Evolutionary conservation across 2,329 filamentous ascomycete genomes (phyloP).

Genomic region (Exophiala sp.): DNA sequence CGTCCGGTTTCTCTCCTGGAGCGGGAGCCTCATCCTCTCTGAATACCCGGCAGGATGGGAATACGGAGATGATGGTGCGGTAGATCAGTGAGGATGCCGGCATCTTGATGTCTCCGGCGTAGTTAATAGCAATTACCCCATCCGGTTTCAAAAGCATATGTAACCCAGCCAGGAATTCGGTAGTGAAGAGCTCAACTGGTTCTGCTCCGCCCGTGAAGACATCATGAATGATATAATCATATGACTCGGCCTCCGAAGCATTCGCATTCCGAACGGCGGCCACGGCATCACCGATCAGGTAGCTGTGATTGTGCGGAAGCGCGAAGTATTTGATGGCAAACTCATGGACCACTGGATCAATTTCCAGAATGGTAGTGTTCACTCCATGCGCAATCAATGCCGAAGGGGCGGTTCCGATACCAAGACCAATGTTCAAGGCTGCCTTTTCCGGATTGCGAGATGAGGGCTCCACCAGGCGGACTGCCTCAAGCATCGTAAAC

Average conservation of each 20-base stretch:
- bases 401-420: conserved; percentile 84
- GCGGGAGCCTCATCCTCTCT: conserved; percentile 60
- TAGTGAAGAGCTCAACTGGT: conserved; percentile 78
- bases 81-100: conserved; percentile 72
- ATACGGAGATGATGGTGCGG: conserved; percentile 73
- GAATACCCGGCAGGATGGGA: conserved; percentile 86
- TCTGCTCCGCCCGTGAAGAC: conserved; percentile 97
- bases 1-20: conserved; percentile 45
- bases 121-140: conserved; percentile 90
- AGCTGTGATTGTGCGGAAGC: conserved; percentile 68
- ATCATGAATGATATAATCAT: conserved; percentile 92
- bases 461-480: conserved; percentile 64
- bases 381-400: conserved; percentile 83
- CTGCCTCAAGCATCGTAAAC: conserved; percentile 92
- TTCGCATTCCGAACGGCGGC: conserved; percentile 47
- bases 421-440: conserved; percentile 83
- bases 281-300: conserved; percentile 77
- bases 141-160: conserved; percentile 64
- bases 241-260: conserved; percentile 44
- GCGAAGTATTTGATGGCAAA: conserved; percentile 79
- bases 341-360: conserved; percentile 81
- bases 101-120: conserved; percentile 78
- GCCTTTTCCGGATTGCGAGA: conserved; percentile 30
- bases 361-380: conserved; percentile 87
- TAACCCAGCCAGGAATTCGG: conserved; percentile 71